Base-by-base conservation (phyloP, 1,139 yeast species). In the Lodderomyces orthopsilosis region DNA sequence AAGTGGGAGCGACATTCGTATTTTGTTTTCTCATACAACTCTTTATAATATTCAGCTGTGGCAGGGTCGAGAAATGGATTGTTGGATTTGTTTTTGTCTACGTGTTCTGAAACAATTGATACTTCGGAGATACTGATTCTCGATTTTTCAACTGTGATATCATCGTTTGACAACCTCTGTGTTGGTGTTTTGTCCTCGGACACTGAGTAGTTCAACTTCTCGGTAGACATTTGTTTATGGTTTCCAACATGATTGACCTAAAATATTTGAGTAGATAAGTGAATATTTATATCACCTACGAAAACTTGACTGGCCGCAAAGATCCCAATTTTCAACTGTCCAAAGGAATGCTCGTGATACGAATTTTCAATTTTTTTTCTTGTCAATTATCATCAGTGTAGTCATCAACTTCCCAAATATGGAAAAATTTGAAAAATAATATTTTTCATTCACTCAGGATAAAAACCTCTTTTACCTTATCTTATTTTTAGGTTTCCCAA, bases 1-100 rank as follows among this genome's bases (percentile, higher is more conserved):
- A 66, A 65, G 10, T 50, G 62, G 18, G 51, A 51, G 32, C 63
- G 56, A 46, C 73, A 61, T 49, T 68, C 74, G 48, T 68, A 68
- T 3, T 63, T 41, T 27, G 62, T 56, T 2, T 48, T 50, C 33
- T 62, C 66, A 43, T 68, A 68, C 15, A 68, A 35, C 5, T 54
- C 46, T 7, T 57, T 51, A 45, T 46, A 48, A 30, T 48, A 48
- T 23, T 35, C 41, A 22, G 37, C 49, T 1, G 46, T 46, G 18
- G 42, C 42, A 1, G 44, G 43, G 26, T 48, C 46, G 13, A 42
- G 37, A 32, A 48, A 48, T 17, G 51, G 51, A 33, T 48, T 45
- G 17, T 37, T 28, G 23, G 40, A 37, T 10, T 23, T 14, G 3
- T 28, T 9, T 6, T 22, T n/a, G 10, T 6, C 8, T 18, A 6